Evolutionary conservation across 2,329 filamentous ascomycete genomes (phyloP), one percentile per base, ranked within the genome.

Genomic region (Bertia moriformis): DNA sequence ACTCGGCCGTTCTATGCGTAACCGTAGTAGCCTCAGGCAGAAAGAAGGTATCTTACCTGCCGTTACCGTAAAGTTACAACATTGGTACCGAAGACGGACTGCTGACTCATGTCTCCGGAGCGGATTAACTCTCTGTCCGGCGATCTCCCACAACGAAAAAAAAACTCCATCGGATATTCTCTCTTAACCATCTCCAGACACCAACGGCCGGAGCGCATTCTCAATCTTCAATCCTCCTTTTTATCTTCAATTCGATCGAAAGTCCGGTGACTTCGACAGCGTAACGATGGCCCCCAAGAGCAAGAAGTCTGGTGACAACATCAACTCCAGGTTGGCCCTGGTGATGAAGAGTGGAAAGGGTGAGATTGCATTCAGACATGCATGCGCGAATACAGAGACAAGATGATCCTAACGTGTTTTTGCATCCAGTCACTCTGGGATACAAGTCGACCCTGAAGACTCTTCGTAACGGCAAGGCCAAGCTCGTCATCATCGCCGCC

Each of bases 391-490:
- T 10, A 29, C 24, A n/a, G n/a, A 29, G 24, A 29, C 24, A 10
- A 29, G n/a, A n/a, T n/a, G n/a, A n/a, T n/a, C n/a, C n/a, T n/a
- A n/a, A n/a, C n/a, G n/a, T 29, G n/a, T 29, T 29, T n/a, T 29
- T n/a, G 24, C 24, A 29, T 29, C 24, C 24, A 29, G 32, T 35
- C 44, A 47, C 49, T 47, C 68, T 82, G 50, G 77, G 77, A 52
- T 78, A 78, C 68, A 81, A 81, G 65, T 75, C 71, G 40, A 80
- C 75, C 52, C 68, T 81, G 58, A 82, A 82, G 69, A 65, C 65
- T 50, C 71, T 82, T 49, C 73, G 77, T 51, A 73, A 71, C 47
- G 74, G 76, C 57, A 81, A 80, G 67, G 77, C 77, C 56, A 81
- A 82, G 70, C 67, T 81, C 50, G 72, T 82, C 59, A 78, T 81